phyloP scores from a whole-genome alignment of 371 early-diverging fungal genomes.

The Blastocladiella emersonii region DNA sequence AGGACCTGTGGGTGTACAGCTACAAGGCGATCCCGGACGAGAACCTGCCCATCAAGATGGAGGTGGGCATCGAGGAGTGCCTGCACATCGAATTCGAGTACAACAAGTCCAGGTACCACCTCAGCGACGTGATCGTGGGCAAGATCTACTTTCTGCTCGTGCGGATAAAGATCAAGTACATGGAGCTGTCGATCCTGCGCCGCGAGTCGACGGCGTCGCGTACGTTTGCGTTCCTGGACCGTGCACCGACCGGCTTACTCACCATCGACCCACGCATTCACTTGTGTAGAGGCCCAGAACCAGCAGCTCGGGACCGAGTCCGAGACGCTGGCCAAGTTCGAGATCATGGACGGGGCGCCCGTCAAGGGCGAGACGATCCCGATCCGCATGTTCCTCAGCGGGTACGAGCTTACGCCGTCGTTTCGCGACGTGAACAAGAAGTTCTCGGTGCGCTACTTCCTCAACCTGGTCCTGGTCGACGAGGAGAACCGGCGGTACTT shows the following conservation, averaged over 20 bases:
- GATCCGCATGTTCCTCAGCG: constrained; percentile 88
- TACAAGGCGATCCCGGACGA: constrained; percentile 72
- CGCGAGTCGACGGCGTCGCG: constrained; percentile 88
- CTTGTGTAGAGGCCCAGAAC: constrained; percentile 51
- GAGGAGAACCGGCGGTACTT: constrained; percentile 95
- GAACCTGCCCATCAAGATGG: constrained; percentile 83
- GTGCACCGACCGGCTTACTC: background rate
- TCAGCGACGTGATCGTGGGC: constrained; percentile 96
- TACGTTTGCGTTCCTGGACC: constrained; percentile 10
- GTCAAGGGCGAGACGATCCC: constrained; percentile 97
- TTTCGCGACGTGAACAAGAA: constrained; percentile 86
- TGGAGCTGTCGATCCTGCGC: constrained; percentile 95
- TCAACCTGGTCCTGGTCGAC: constrained; percentile 92
- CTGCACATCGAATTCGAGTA: constrained; percentile 90
- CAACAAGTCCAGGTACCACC: constrained; percentile 85
- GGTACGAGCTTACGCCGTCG: constrained; percentile 88
- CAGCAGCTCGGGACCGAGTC: constrained; percentile 78
- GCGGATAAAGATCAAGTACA: constrained; percentile 97
- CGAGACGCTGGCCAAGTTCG: constrained; percentile 94
- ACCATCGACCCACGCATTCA: background rate
- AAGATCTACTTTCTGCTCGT: constrained; percentile 96
- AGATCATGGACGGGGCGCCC: constrained; percentile 98
- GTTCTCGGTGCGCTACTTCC: constrained; percentile 89
- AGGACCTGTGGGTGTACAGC: constrained; percentile 81
- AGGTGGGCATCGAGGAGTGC: constrained; percentile 91